phyloP scores from a whole-genome alignment of 2,329 filamentous ascomycete species.

The Colletotrichum sublineola region DNA sequence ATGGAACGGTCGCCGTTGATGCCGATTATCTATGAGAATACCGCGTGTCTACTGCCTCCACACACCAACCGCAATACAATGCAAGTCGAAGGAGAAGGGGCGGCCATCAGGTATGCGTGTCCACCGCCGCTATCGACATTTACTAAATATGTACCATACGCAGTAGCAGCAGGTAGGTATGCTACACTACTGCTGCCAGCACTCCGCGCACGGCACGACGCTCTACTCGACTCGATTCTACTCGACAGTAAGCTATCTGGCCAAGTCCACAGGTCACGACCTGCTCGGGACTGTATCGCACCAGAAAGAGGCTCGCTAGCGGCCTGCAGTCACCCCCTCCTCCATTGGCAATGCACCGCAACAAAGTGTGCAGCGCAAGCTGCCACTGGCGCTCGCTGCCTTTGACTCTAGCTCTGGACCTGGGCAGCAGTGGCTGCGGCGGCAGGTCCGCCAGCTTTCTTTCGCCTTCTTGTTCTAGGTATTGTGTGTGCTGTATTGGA shows the following conservation, averaged over 20 bases:
- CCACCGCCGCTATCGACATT: background rate
- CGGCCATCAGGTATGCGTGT: background rate
- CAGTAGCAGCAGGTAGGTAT: background rate
- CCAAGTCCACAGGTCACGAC: background rate
- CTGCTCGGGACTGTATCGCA: background rate
- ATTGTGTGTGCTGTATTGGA: too few species aligned
- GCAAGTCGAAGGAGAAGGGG: background rate
- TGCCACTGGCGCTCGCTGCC: background rate
- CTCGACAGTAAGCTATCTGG: constrained; percentile 4
- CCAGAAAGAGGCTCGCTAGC: background rate
- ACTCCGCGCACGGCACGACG: background rate
- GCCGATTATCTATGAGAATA: background rate
- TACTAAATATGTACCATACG: background rate
- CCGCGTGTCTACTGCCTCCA: background rate
- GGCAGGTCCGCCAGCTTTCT: background rate
- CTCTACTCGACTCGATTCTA: background rate
- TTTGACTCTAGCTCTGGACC: background rate
- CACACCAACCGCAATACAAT: background rate
- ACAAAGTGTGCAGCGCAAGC: background rate
- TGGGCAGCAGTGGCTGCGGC: background rate
- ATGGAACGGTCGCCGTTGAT: background rate
- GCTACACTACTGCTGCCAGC: background rate
- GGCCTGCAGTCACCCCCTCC: constrained; percentile 27
- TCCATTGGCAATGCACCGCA: background rate
- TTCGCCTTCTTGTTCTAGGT: too few species aligned